Base-by-base conservation (phyloP, 208 protist genomes). In the Trypanosoma theileri region DNA sequence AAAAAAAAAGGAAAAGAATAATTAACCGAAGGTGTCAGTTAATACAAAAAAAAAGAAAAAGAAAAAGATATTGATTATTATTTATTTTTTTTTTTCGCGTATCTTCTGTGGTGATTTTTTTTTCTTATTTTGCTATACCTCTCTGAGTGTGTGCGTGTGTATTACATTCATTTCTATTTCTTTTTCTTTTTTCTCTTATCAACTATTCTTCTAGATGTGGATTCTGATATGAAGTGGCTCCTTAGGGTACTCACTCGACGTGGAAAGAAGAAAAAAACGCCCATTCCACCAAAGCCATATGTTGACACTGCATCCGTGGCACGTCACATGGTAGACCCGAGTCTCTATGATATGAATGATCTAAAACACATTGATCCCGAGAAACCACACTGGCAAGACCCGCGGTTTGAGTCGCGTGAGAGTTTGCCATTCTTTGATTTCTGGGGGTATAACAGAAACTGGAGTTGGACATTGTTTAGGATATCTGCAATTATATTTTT, bases 401-500 rank as follows among this genome's bases (percentile, higher is more conserved):
- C 81, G 2, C 75, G 82, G 16, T 96, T 91, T 64, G 88, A 93
- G n/a, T 85, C 84, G 4, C 81, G 91, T 21, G 79, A 91, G 44
- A 70, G 52, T 42, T 77, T 93, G 1, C 91, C 86, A 0, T 94
- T 96, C 64, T 92, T 96, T 73, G 91, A 96, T 54, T 50, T 93
- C 50, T 96, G 91, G 53, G 91, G 91, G 10, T 96, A 79, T 69
- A 96, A 96, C 66, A 74, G 88, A 1, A 82, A 96, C 80, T 96
- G 91, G 88, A 94, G 88, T 69, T 96, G 88, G 86, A 85, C 88
- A 19, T 58, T 96, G 0, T 96, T 93, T 66, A 92, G 92, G 57
- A 4, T 91, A 0, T 80, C 85, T 0, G 70, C 63, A 0, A 0
- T 94, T 0, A 75, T 94, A 13, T 89, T 96, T 65, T 59, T 79